These are phyloP conservation scores for Dactylellina drechsleri DNA, from an alignment of 2,329 filamentous ascomycete species.

Conservation along the genomic window DNA sequence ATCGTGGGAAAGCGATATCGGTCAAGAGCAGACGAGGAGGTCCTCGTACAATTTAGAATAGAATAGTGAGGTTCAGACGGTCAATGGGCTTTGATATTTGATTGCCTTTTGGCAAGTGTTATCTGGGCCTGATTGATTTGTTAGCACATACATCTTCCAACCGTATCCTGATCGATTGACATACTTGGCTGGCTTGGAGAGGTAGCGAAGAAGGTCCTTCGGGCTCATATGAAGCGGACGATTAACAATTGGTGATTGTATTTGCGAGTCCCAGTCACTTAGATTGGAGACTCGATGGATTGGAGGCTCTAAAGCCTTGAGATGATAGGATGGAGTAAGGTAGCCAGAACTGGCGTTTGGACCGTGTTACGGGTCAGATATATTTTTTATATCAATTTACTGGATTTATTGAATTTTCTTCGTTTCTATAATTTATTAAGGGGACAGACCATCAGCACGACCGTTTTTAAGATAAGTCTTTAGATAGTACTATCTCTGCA, in stretches of 20 bases:
- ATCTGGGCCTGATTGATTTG: slow-evolving; percentile 69
- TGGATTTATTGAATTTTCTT: slow-evolving; percentile 13
- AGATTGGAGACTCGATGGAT: slow-evolving; percentile 47
- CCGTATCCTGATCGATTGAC: slow-evolving; percentile 61
- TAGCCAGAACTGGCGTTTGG: slow-evolving; percentile 53
- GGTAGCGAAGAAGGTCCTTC: slow-evolving; percentile 88
- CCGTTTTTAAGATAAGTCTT: slow-evolving; percentile 5
- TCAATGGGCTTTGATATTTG: slow-evolving; percentile 45
- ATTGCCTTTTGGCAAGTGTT: slow-evolving; percentile 63
- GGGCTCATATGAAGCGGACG: slow-evolving; percentile 80
- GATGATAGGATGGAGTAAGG: slow-evolving; percentile 17
- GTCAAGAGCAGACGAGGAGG: slow-evolving; percentile 78
- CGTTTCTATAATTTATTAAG: slow-evolving; percentile 7
- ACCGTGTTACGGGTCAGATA: slow-evolving; percentile 49
- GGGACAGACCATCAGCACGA: not conserved
- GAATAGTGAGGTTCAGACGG: slow-evolving; percentile 67
- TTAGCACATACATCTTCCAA: slow-evolving; percentile 36
- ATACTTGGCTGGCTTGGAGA: slow-evolving; percentile 94
- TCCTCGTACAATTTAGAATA: slow-evolving; percentile 59
- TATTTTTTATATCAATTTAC: slow-evolving; percentile 4
- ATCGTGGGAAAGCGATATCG: slow-evolving; percentile 76
- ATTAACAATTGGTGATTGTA: slow-evolving; percentile 30
- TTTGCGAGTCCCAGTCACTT: slow-evolving; percentile 43
- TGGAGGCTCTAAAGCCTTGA: slow-evolving; percentile 44
- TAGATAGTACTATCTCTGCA: slow-evolving; percentile 2